A percentile compares a stretch with the other conserved stretches of the same genome.
These are phyloP conservation scores for Moesziomyces globuligerus DNA, from an alignment of 1,284 basidiomycete species.

Conservation along the genomic window DNA sequence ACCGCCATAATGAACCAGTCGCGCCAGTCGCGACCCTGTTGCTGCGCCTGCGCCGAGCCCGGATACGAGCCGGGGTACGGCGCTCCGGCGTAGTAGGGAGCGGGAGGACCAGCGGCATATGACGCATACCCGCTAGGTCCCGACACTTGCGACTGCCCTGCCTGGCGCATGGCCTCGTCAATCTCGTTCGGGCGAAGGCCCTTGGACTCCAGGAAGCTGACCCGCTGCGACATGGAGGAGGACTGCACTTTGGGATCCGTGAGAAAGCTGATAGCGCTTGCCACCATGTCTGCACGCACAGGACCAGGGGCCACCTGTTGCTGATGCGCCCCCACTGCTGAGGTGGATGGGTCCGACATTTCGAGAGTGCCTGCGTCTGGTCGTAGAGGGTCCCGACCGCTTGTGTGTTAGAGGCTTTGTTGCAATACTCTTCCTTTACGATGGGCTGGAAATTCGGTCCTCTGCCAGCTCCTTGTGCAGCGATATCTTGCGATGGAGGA, in stretches of 20 bases:
- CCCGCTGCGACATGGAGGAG: conserved; percentile 82
- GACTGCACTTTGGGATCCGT: conserved; percentile 72
- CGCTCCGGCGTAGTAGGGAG: conserved; percentile 45
- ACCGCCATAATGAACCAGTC: conserved; percentile 81
- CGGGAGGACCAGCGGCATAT: conserved; percentile 30
- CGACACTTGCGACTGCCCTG: conserved; percentile 28
- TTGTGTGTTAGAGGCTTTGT: background rate
- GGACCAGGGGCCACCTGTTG: conserved; percentile 22
- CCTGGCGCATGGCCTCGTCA: conserved; percentile 79
- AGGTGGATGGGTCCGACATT: conserved; percentile 51
- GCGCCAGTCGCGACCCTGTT: conserved; percentile 62
- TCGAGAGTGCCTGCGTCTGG: background rate
- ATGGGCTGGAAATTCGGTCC: background rate
- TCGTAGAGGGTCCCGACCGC: background rate
- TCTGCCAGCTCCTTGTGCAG: too few relatives aligned
- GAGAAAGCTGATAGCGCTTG: conserved; percentile 63
- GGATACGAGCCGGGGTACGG: conserved; percentile 18
- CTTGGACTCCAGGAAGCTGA: conserved; percentile 94
- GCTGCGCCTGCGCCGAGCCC: conserved; percentile 24
- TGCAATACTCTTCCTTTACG: background rate
- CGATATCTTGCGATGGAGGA: too few relatives aligned
- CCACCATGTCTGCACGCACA: conserved; percentile 60
- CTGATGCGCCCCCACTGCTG: conserved; percentile 30
- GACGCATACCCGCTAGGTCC: conserved; percentile 25
- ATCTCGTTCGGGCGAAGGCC: conserved; percentile 86